Evolutionary conservation across 441 rosid genomes (phyloP), one percentile per base, ranked within the genome.

Genomic region (Populus hybrid): DNA sequence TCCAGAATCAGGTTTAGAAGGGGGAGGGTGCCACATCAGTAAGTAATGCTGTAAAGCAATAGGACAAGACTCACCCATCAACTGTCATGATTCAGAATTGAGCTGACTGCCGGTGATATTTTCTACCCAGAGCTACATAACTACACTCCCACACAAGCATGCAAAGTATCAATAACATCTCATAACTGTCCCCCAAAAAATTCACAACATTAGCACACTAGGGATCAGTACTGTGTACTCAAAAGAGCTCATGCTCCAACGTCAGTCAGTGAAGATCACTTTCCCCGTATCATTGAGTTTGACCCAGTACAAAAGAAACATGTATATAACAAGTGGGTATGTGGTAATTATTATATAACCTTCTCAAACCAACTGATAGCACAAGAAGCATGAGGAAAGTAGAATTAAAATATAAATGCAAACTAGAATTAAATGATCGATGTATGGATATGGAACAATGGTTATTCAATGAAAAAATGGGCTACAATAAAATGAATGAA

Each of bases 401-500:
- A 46, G 57, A 12, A 46, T 46, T 14, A 14, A 14, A 46, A 46
- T 46, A 5, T 46, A 46, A 46, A 46, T 46, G 9, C 18, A 68
- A 40, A 14, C 21, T 76, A 66, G 65, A 75, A 67, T 28, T 42
- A 50, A 24, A 75, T 32, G 54, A 18, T 66, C 34, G 20, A 2
- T 10, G 63, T 40, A 38, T 75, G 67, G 40, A 46, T 50, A 76
- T 50, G 59, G 26, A 76, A 76, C 65, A 68, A 42, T 57, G 30
- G 57, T 76, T 50, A 69, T 46, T 32, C 16, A 38, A 67, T 26
- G 11, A 18, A 23, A 75, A 67, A 68, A 34, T 2, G 5, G 14
- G 34, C 34, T 72, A 16, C 12, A 69, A 23, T 34, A 23, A 54
- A 69, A 28, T 42, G 42, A 30, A 11, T 16, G 30, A 21, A 34